Evolutionary conservation across 331 rosid species (phyloP).

Genomic region (Telfairia occidentalis): DNA sequence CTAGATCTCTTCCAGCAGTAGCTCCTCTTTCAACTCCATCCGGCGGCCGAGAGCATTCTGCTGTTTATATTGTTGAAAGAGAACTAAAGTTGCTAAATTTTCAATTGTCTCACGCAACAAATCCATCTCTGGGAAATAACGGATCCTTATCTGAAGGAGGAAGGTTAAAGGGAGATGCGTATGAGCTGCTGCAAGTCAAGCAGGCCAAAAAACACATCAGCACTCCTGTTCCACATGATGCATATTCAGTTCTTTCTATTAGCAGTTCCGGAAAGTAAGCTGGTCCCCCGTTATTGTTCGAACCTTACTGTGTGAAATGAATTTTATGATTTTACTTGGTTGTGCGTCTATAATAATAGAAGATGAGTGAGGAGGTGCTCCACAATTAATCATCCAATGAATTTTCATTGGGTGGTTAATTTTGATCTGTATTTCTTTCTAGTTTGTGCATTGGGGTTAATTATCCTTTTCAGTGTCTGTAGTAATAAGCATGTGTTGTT

Average conservation of each 20-base stretch:
- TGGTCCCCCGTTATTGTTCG: slow-evolving; percentile 11
- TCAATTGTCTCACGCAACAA: slow-evolving; percentile 80
- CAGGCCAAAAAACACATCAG: slow-evolving; percentile 86
- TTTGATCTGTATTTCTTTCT: background rate
- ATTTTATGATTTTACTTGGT: background rate
- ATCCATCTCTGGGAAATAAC: slow-evolving; percentile 94
- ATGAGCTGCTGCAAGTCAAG: slow-evolving; percentile 73
- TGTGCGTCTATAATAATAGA: background rate
- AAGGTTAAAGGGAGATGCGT: slow-evolving; percentile 64
- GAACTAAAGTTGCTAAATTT: slow-evolving; percentile 76
- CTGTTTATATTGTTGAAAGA: slow-evolving; percentile 77
- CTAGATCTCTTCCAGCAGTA: slow-evolving; percentile 97
- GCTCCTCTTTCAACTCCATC: slow-evolving; percentile 81
- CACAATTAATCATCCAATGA: no score
- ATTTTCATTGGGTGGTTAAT: background rate
- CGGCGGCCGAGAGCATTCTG: slow-evolving; percentile 88
- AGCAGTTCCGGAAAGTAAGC: slow-evolving; percentile 99
- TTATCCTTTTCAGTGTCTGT: background rate
- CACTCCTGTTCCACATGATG: slow-evolving; percentile 97
- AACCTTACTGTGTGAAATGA: background rate
- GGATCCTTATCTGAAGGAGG: slow-evolving; percentile 77
- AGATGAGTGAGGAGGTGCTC: no score
- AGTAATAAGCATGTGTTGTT: background rate
- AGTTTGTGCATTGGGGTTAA: background rate
- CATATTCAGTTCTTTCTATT: slow-evolving; percentile 84